Conservation (phyloP, 495 filamentous ascomycete species). For the Clavariopsis aquatica region DNA sequence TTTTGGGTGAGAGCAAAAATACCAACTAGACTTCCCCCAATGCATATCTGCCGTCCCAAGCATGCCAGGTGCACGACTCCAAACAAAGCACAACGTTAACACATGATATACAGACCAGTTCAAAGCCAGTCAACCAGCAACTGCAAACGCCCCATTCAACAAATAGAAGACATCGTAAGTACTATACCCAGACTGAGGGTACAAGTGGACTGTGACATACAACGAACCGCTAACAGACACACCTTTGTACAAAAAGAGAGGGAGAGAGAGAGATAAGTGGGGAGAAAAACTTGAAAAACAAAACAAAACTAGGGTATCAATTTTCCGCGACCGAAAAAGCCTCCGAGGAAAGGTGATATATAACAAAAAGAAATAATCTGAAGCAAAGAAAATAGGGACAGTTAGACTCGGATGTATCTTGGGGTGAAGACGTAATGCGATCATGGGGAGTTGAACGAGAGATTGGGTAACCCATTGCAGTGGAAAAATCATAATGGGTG, state of each 20-base stretch:
- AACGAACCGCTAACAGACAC: no score
- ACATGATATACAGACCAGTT: not conserved
- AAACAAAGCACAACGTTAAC: no score
- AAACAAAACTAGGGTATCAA: slow-evolving; percentile 15
- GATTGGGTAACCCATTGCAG: not conserved
- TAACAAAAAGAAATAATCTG: not conserved
- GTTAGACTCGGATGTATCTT: not conserved
- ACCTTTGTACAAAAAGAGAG: no score
- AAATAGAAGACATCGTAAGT: not conserved
- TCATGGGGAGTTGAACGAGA: not conserved
- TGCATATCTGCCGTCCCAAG: not conserved
- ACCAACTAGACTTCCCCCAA: no score
- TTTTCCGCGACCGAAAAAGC: not conserved
- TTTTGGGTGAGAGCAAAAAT: no score
- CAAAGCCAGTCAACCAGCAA: not conserved
- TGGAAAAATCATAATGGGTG: not conserved
- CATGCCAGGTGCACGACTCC: no score
- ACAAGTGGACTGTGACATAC: no score
- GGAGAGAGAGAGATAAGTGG: no score
- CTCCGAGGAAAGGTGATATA: not conserved
- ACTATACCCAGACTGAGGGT: not conserved
- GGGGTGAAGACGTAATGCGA: not conserved
- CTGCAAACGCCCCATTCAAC: not conserved
- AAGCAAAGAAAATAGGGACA: not conserved
- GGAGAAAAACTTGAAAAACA: no score